Evolutionary conservation across 345 rosid genomes (phyloP).

Genomic region (Adansonia digitata): DNA sequence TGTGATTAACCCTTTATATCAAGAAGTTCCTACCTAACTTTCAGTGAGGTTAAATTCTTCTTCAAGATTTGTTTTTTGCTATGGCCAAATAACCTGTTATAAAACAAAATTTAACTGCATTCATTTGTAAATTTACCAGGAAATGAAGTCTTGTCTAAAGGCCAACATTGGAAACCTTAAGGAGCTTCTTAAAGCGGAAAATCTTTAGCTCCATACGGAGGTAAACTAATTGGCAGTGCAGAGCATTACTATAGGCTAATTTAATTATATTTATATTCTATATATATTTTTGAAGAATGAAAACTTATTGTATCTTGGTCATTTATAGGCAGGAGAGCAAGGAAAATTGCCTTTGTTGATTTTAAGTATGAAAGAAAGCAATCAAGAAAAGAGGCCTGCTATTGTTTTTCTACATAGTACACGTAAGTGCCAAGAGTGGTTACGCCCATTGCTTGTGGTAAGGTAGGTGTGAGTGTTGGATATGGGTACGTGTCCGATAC

Average conservation of each 20-base stretch:
- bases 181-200: slow-evolving; percentile 63
- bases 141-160: slow-evolving; percentile 69
- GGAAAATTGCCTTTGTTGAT: slow-evolving; percentile 67
- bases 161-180: slow-evolving; percentile 40
- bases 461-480: too few relatives aligned
- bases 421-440: slow-evolving; percentile 73
- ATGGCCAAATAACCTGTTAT: not conserved
- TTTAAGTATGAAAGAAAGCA: slow-evolving; percentile 47
- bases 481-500: too few relatives aligned
- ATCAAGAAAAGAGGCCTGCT: slow-evolving; percentile 50
- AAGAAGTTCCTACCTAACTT: slow-evolving; percentile 38
- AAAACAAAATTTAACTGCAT: not conserved
- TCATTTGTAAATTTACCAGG: slow-evolving; percentile 34
- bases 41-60: slow-evolving; percentile 36
- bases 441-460: slow-evolving; percentile 88
- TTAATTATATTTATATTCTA: not conserved
- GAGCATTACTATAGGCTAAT: not conserved
- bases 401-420: slow-evolving; percentile 87
- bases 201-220: slow-evolving; percentile 68
- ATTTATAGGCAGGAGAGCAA: slow-evolving; percentile 59
- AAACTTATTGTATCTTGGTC: not conserved
- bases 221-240: slow-evolving; percentile 24
- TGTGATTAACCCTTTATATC: slow-evolving; percentile 53
- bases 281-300: not conserved
- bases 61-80: not conserved